phyloP scores from a whole-genome alignment of 768 basidiomycete species.

The Boletus sensibilis region DNA sequence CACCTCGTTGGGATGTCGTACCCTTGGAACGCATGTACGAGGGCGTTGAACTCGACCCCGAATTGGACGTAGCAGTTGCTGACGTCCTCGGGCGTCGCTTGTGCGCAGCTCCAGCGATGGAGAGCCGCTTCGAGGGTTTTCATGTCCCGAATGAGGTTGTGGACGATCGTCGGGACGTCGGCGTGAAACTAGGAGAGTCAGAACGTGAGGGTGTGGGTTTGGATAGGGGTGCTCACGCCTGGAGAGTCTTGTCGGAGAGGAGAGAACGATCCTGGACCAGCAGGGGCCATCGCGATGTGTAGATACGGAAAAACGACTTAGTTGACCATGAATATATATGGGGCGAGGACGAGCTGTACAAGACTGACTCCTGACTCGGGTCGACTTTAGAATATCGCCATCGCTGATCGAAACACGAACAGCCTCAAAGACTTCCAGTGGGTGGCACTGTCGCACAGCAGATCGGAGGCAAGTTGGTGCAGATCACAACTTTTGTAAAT shows the following conservation, averaged over 20 bases:
- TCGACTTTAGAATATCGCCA: not conserved
- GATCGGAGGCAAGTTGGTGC: not conserved
- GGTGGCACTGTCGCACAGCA: constrained; percentile 1
- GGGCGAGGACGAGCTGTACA: not conserved
- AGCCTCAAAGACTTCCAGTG: not conserved
- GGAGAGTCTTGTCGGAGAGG: not conserved
- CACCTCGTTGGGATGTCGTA: constrained; percentile 79
- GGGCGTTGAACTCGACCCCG: constrained; percentile 85
- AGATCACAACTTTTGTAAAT: not conserved
- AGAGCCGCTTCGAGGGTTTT: constrained; percentile 76
- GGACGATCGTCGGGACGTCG: constrained; percentile 63
- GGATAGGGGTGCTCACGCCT: not conserved
- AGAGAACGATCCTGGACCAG: constrained; percentile 9
- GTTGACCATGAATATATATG: not conserved
- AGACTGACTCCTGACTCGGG: not conserved
- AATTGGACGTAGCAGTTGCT: constrained; percentile 89
- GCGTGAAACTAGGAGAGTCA: constrained; percentile 1
- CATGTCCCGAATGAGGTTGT: constrained; percentile 74
- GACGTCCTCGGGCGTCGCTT: constrained; percentile 67
- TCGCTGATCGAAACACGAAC: not conserved
- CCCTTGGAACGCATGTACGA: constrained; percentile 69
- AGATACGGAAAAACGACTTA: not conserved
- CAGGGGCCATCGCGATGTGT: constrained; percentile 12
- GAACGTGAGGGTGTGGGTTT: not conserved
- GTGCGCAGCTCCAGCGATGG: constrained; percentile 60